A percentile compares a stretch with the other conserved stretches of the same genome.
Evolutionary conservation across 768 basidiomycete species (phyloP).

Genomic region (Mycena epipterygia): DNA sequence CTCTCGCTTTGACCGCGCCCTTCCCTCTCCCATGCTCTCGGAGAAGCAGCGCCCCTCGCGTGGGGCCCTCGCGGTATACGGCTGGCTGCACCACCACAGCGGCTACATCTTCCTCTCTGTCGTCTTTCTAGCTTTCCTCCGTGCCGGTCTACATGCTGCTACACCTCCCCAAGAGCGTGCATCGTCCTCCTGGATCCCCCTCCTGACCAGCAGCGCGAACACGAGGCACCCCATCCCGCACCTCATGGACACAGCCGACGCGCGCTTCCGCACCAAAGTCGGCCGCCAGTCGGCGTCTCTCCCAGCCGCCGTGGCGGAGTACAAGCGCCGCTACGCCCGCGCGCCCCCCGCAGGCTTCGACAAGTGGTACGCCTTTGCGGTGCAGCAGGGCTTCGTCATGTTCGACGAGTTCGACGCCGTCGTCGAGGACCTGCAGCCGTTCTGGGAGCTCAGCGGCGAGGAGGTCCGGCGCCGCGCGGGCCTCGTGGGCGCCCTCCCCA

Average conservation of each 20-base stretch:
- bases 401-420: slow-evolving; percentile 92
- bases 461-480: slow-evolving; percentile 76
- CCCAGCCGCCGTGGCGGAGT: slow-evolving; percentile 83
- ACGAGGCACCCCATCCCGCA: slow-evolving; percentile 82
- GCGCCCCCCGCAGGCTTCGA: slow-evolving; percentile 94
- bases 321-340: slow-evolving; percentile 80
- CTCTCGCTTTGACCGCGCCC: not conserved
- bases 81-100: slow-evolving; percentile 29
- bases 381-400: slow-evolving; percentile 79
- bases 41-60: not conserved
- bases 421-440: slow-evolving; percentile 85
- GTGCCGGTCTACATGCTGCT: slow-evolving; percentile 28
- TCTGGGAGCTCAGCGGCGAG: slow-evolving; percentile 79
- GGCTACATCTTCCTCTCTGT: slow-evolving; percentile 25
- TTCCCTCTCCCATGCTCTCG: not conserved
- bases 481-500: slow-evolving; percentile 83
- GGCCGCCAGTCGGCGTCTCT: slow-evolving; percentile 85
- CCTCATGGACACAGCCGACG: slow-evolving; percentile 88
- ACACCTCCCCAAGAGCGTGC: not conserved
- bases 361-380: slow-evolving; percentile 88
- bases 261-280: slow-evolving; percentile 75
- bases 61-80: not conserved
- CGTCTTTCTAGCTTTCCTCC: slow-evolving; percentile 30
- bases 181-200: slow-evolving; percentile 15
- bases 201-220: slow-evolving; percentile 27